Base-by-base conservation (phyloP, 768 basidiomycete genomes). In the Lactarius trivialis region DNA sequence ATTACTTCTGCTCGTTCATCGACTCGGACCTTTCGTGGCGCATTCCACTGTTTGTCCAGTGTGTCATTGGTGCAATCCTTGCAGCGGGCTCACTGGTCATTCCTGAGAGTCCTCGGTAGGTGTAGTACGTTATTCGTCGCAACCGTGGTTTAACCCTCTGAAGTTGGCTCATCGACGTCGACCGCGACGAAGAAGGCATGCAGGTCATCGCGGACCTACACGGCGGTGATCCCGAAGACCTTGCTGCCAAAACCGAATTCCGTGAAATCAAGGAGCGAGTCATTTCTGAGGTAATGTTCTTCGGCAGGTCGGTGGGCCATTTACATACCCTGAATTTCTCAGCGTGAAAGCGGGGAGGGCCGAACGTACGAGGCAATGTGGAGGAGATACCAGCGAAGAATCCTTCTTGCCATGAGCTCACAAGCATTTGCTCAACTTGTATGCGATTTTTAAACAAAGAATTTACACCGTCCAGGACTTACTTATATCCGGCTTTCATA, bases 401-500 rank as follows among this genome's bases (percentile, higher is more conserved):
- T 98, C 12, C 72, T 97, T 65, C 82, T 98, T 51, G 95, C 95
- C 17, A 95, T 95, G 91, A 91, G 89, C 21, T 92, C 92, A 59
- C 95, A 97, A 73, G 90, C 91, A 45, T 96, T 97, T 74, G 95
- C 95, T 48, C 95, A 97, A 71, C 77, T 97, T 70, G 93, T 93
- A 65, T 63, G 91, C 79, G 2, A 34, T 34, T 34, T 34, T 34
- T n/a, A 6, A 28, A 49, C 60, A 8, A 57, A 55, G 15, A 5
- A 21, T 28, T 55, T 50, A 52, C 41, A 55, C 24, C 17, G 48
- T 24, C 7, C 7, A 14, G 45, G 39, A 8, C n/a, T 34, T 28
- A n/a, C 65, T 58, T 17, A 55, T 58, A 4, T 26, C 17, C 5
- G 43, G 6, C 7, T 30, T 26, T 45, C 28, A 8, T 55, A 96